Percentiles rank a stretch among this genome's conserved stretches.
phyloP scores from a whole-genome alignment of 2,329 filamentous ascomycete species.

The Didymella arachidicola region DNA sequence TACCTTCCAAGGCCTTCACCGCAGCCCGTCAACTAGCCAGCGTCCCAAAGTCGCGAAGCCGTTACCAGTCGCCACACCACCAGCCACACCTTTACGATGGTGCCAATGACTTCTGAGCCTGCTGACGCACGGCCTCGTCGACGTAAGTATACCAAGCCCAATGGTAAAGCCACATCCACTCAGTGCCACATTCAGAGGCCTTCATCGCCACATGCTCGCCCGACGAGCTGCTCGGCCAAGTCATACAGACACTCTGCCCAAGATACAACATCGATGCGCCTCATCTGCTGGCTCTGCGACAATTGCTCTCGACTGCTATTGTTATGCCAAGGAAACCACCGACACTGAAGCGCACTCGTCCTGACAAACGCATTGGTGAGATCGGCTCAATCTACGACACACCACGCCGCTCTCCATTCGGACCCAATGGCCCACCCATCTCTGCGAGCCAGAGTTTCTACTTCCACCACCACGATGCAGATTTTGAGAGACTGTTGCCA shows the following conservation, averaged over 20 bases:
- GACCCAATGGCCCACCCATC: conserved; percentile 8
- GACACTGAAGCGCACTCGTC: conserved; percentile 13
- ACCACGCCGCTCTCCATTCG: neutral
- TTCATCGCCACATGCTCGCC: conserved; percentile 13
- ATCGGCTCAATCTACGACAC: neutral
- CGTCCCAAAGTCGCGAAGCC: neutral
- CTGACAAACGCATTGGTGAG: conserved; percentile 15
- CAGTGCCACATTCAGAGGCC: neutral
- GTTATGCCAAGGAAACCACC: conserved; percentile 7
- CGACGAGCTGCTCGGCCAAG: conserved; percentile 8
- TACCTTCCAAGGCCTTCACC: neutral
- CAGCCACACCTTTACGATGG: neutral
- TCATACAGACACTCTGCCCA: conserved; percentile 1
- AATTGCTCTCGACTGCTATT: neutral
- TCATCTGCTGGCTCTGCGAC: conserved; percentile 5
- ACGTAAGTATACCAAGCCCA: conserved; percentile 9
- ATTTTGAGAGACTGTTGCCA: conserved; percentile 8
- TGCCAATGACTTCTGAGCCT: conserved; percentile 2
- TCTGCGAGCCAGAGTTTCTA: conserved; percentile 12
- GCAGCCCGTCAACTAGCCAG: neutral
- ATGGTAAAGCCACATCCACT: neutral
- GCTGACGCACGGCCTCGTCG: neutral
- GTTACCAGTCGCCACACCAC: neutral
- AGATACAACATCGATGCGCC: conserved; percentile 9
- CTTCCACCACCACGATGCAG: conserved; percentile 13